Conservation (phyloP, 192 early-diverging fungal species). For the Backusella morwellensis region DNA sequence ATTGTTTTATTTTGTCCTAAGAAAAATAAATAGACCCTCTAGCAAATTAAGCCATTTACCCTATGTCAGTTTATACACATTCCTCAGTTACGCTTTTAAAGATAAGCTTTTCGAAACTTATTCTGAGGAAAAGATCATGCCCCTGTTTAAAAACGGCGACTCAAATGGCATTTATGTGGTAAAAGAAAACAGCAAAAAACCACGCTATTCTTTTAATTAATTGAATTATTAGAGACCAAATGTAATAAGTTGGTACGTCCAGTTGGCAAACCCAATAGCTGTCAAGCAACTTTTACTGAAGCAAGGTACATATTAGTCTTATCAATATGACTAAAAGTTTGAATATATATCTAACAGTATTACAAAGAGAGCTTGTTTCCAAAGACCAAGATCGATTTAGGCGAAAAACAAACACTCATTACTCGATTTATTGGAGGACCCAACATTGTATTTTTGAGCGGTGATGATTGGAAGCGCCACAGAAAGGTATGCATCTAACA, state of each 20-base stretch:
- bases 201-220: no score
- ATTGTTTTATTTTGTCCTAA: background rate
- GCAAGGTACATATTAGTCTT: background rate
- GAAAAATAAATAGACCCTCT: background rate
- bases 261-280: slow-evolving; percentile 4
- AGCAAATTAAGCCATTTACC: background rate
- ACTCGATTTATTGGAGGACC: background rate
- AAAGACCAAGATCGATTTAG: background rate
- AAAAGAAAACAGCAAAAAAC: no score
- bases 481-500: slow-evolving; percentile 8
- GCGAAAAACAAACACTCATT: background rate
- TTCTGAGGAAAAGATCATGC: background rate
- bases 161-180: background rate
- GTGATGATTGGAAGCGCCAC: slow-evolving; percentile 18
- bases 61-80: background rate
- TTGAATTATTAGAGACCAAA: background rate
- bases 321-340: no score
- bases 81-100: background rate
- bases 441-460: background rate
- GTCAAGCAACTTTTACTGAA: slow-evolving; percentile 12
- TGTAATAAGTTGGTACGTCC: background rate
- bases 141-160: background rate
- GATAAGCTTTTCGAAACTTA: background rate
- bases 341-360: no score
- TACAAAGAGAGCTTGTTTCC: background rate